Conservation (phyloP, 2,329 filamentous ascomycete species). For the Cytospora schulzeri region DNA sequence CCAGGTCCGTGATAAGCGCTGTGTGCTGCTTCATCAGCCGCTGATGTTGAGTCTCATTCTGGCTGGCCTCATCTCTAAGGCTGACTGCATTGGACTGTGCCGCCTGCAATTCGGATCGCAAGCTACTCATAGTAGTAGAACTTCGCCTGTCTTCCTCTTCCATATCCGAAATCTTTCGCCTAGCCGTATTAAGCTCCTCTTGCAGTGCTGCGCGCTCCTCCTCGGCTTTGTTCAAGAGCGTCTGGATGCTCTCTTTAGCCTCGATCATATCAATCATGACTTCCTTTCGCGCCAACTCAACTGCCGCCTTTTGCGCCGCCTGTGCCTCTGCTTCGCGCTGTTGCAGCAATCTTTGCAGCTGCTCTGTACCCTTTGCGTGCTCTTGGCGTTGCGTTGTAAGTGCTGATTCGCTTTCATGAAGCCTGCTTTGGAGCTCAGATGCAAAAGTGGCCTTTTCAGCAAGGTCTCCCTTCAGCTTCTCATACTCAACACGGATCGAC, state of each 20-base stretch:
- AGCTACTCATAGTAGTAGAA: slow-evolving; percentile 13
- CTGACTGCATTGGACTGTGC: neutral
- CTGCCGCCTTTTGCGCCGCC: slow-evolving; percentile 31
- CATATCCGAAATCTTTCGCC: slow-evolving; percentile 29
- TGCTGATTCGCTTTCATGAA: slow-evolving; percentile 27
- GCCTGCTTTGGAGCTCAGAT: slow-evolving; percentile 29
- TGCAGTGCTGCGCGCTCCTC: slow-evolving; percentile 31
- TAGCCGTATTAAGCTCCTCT: slow-evolving; percentile 34
- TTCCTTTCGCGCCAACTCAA: slow-evolving; percentile 36
- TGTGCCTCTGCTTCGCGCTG: slow-evolving; percentile 29
- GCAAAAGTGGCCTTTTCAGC: slow-evolving; percentile 24
- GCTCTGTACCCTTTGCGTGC: slow-evolving; percentile 24
- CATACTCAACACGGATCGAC: slow-evolving; percentile 21
- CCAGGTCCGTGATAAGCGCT: slow-evolving; percentile 6
- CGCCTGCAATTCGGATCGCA: slow-evolving; percentile 14
- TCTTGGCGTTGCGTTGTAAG: slow-evolving; percentile 28
- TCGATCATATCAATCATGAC: slow-evolving; percentile 35
- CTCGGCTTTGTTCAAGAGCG: slow-evolving; percentile 32
- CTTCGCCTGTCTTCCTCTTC: slow-evolving; percentile 19
- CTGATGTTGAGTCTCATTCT: slow-evolving; percentile 2
- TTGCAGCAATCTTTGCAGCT: slow-evolving; percentile 29
- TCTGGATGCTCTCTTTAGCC: slow-evolving; percentile 34
- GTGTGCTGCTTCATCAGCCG: neutral
- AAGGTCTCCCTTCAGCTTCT: slow-evolving; percentile 28
- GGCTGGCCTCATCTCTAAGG: neutral